Conservation (phyloP, 1,284 basidiomycete genomes). For the Malassezia slooffiae region DNA sequence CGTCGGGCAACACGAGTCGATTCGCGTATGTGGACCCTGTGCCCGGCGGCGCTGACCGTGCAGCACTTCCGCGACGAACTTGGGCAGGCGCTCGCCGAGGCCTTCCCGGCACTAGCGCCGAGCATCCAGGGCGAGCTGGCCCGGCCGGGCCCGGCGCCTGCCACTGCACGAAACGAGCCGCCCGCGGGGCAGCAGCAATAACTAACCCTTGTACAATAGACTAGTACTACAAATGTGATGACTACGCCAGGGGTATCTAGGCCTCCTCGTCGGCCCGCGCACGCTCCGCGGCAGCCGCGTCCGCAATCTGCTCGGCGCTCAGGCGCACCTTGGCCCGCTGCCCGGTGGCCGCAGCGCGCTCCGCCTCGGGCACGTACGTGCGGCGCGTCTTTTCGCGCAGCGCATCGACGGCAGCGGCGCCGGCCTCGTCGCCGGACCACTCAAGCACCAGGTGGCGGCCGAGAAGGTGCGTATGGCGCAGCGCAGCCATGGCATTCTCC, state of each 20-base stretch:
- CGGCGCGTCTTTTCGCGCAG: conserved; percentile 24
- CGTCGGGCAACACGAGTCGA: conserved; percentile 27
- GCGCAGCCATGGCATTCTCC: conserved; percentile 38
- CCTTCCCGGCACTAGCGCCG: conserved; percentile 9
- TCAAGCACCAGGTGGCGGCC: conserved; percentile 86
- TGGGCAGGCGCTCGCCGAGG: conserved; percentile 2
- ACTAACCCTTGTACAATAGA: too few relatives aligned
- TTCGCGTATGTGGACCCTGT: conserved; percentile 9
- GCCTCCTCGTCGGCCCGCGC: neutral
- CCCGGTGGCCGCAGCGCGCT: conserved; percentile 4
- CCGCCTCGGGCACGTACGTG: conserved; percentile 11
- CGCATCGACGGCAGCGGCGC: conserved; percentile 19
- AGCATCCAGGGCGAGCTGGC: conserved; percentile 1
- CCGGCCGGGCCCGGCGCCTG: too few relatives aligned
- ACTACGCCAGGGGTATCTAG: too few relatives aligned
- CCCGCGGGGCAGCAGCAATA: too few relatives aligned
- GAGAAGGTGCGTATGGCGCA: conserved; percentile 87
- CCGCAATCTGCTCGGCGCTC: conserved; percentile 10
- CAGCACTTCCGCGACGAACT: conserved; percentile 11
- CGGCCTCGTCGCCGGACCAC: conserved; percentile 70
- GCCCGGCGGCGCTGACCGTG: neutral
- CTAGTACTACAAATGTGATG: too few relatives aligned
- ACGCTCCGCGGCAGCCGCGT: conserved; percentile 1
- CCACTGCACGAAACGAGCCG: too few relatives aligned
- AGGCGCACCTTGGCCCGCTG: conserved; percentile 14